Conservation (phyloP, 352 stramenopile species). For the Phytopythium montanum region DNA sequence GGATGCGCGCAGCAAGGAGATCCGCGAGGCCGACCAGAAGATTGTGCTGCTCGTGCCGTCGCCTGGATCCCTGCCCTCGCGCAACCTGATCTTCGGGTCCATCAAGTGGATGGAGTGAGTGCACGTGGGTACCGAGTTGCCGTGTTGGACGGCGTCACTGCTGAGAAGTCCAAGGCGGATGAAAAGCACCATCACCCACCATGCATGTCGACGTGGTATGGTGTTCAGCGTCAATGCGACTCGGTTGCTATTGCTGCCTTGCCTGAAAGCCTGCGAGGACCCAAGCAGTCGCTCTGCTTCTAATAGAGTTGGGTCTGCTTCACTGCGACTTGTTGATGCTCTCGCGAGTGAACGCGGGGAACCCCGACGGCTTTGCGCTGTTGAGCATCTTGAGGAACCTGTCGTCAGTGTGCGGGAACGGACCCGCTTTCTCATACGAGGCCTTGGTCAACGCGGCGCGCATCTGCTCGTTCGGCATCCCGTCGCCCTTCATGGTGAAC, state of each 20-base stretch:
- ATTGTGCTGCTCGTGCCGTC: conserved; percentile 83
- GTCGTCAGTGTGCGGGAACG: conserved; percentile 3
- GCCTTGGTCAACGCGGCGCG: background rate
- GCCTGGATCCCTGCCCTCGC: conserved; percentile 69
- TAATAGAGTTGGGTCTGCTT: too few species aligned
- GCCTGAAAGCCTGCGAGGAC: too few species aligned
- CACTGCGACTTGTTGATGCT: conserved; percentile 8
- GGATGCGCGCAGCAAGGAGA: conserved; percentile 50
- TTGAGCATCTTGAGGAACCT: conserved; percentile 3
- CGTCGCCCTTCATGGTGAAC: conserved; percentile 20
- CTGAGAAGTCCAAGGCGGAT: background rate
- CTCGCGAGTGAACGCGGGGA: conserved; percentile 3
- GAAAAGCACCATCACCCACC: background rate
- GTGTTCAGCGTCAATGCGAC: background rate
- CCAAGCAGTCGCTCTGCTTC: too few species aligned
- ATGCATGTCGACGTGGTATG: too few species aligned
- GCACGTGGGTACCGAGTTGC: background rate
- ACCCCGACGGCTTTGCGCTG: background rate
- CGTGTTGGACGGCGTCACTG: background rate
- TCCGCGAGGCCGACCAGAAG: conserved; percentile 70
- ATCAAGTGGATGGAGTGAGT: conserved; percentile 85
- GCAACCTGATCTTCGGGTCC: conserved; percentile 73
- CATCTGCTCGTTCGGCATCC: conserved; percentile 7
- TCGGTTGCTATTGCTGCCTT: background rate
- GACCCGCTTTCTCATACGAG: background rate